These are phyloP conservation scores for Xylaria digitata DNA, from an alignment of 2,329 filamentous ascomycete species.

Conservation along the genomic window DNA sequence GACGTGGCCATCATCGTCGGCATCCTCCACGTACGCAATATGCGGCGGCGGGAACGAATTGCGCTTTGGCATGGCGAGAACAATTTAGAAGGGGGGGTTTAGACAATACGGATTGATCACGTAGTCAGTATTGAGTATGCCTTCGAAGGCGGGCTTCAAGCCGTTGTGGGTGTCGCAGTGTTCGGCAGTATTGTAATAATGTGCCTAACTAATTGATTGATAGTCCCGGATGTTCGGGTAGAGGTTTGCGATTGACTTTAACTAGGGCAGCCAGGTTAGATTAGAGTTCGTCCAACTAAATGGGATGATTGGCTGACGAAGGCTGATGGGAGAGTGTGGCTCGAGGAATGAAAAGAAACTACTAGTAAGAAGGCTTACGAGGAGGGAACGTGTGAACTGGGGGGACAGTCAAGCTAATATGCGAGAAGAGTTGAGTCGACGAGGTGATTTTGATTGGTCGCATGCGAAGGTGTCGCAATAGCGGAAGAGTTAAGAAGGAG, in stretches of 20 bases:
- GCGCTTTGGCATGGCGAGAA: conserved; percentile 56
- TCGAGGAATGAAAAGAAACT: background rate
- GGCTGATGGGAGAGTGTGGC: conserved; percentile 3
- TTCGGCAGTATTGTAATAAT: background rate
- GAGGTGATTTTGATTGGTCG: conserved; percentile 14
- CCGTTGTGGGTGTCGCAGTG: background rate
- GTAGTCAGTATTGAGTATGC: conserved; percentile 34
- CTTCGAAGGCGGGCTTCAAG: conserved; percentile 31
- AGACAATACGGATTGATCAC: conserved; percentile 39
- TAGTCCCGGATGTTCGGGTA: conserved; percentile 17
- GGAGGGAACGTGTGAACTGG: background rate
- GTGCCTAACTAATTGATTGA: conserved; percentile 21
- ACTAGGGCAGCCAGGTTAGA: conserved; percentile 19
- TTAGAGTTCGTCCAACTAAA: conserved; percentile 15
- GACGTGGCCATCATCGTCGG: conserved; percentile 60
- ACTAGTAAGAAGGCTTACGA: conserved; percentile 8
- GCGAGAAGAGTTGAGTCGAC: conserved; percentile 14
- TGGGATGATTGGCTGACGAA: background rate
- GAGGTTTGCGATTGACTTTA: conserved; percentile 26
- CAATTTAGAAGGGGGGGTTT: background rate
- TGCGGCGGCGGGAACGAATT: conserved; percentile 47
- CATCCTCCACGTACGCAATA: conserved; percentile 62
- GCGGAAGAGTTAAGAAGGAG: conserved; percentile 28
- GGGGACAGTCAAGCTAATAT: conserved; percentile 14
- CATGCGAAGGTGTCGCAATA: conserved; percentile 26